Evolutionary conservation across 148 eudicot genomes (phyloP), one percentile per base, ranked within the genome.

Genomic region (Chenopodium album): DNA sequence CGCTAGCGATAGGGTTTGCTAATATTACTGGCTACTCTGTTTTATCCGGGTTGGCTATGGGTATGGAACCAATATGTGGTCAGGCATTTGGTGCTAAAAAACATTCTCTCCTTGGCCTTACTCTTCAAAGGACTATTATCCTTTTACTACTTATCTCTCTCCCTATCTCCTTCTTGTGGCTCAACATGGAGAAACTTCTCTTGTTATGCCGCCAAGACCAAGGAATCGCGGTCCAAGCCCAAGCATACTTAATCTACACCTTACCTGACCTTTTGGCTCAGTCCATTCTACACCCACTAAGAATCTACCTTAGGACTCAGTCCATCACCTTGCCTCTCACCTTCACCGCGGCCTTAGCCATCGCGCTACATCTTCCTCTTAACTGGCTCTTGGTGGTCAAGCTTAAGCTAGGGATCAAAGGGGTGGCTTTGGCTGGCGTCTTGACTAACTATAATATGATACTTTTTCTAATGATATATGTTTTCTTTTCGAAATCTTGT

Each of bases 41-140:
- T 29, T 84, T 90, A 50, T 88, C 92, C 3, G 92, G 89, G 5
- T 76, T 91, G 0, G 91, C 94, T 34, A 83, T 84, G 89, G 92
- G 94, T 0, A 91, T 91, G 94, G 94, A 91, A 31, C 92, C 94
- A 29, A 88, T 91, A 0, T 91, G 94, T 66, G 92, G 91, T 62
- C 94, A 91, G 72, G 92, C 94, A 48, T 88, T 81, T 12, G 94
- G 94, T 1, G 90, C 92, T 1, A 75, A 84, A 23, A 85, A 79
- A n/a, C 77, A 81, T 29, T 68, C 84, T 0, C 69, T 88, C 2
- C 68, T 85, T 9, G 87, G 89, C 78, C 83, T 88, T 10, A 84
- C 94, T 20, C 41, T 90, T 4, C 83, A 82, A n/a, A 83, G 88
- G 34, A 91, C 91, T 0, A 79, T 90, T 31, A 54, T 87, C 44